phyloP scores from a whole-genome alignment of 108 stramenopile species.

The Cyclotella cryptica region DNA sequence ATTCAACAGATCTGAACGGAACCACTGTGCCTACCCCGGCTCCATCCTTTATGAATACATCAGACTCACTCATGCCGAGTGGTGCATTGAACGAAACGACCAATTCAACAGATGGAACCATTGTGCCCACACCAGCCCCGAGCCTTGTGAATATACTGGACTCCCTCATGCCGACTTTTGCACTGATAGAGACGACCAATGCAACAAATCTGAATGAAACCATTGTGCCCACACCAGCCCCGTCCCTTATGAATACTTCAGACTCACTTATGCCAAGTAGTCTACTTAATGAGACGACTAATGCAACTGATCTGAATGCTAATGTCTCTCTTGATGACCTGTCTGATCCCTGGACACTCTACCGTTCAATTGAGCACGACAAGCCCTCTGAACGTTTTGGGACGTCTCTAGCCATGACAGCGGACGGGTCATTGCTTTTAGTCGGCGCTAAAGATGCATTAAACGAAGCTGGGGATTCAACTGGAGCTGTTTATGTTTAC shows the following conservation, averaged over 20 bases:
- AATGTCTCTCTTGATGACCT: conserved; percentile 17
- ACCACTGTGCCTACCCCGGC: not conserved
- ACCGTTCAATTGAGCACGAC: not conserved
- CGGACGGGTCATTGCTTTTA: conserved; percentile 15
- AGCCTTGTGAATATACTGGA: not conserved
- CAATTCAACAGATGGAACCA: not conserved
- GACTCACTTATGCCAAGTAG: conserved; percentile 7
- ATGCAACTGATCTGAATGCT: not conserved
- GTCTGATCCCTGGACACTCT: conserved; percentile 9
- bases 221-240: conserved; percentile 1
- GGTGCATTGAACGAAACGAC: not conserved
- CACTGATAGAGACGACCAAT: conserved; percentile 11
- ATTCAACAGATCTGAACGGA: too few relatives aligned
- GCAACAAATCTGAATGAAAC: not conserved
- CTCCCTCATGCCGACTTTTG: not conserved
- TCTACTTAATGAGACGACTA: not conserved
- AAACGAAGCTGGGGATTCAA: conserved; percentile 13
- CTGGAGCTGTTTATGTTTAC: conserved; percentile 39
- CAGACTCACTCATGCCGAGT: conserved; percentile 6
- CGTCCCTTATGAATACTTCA: not conserved
- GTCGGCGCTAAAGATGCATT: conserved; percentile 32
- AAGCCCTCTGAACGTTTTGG: conserved; percentile 17
- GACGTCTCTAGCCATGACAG: conserved; percentile 22
- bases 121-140: conserved; percentile 3
- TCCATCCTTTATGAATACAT: not conserved